Conservation (phyloP, 768 basidiomycete genomes). For the Mycena metata region DNA sequence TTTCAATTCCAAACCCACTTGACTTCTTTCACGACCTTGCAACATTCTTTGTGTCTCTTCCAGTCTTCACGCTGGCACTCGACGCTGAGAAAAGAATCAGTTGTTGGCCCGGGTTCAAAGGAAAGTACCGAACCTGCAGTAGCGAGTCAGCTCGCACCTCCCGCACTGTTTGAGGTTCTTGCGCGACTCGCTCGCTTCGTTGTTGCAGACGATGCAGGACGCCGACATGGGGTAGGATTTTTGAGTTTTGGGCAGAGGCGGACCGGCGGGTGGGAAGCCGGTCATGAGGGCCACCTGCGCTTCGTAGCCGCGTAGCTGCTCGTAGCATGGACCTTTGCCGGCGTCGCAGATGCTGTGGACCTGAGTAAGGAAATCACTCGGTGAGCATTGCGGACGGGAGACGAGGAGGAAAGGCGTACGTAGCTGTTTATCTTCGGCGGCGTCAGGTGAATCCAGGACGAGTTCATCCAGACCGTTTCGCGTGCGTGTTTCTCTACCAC, state of each 20-base stretch:
- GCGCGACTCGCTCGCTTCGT: slow-evolving; percentile 2
- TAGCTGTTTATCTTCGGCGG: slow-evolving; percentile 16
- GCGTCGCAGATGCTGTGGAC: slow-evolving; percentile 31
- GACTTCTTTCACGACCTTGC: slow-evolving; percentile 32
- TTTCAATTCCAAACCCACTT: slow-evolving; percentile 27
- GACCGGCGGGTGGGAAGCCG: neutral
- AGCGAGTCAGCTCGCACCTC: slow-evolving; percentile 27
- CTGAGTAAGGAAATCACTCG: slow-evolving; percentile 1
- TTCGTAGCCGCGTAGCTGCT: neutral
- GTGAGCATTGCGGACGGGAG: neutral
- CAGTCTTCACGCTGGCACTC: slow-evolving; percentile 29
- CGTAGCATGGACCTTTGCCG: slow-evolving; percentile 7
- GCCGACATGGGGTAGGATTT: slow-evolving; percentile 18
- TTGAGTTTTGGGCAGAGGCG: neutral
- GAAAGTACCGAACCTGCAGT: slow-evolving; percentile 23
- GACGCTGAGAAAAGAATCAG: slow-evolving; percentile 4
- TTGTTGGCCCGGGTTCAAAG: neutral
- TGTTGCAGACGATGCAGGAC: slow-evolving; percentile 26
- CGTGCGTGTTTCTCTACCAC: slow-evolving; percentile 17
- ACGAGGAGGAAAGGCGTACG: slow-evolving; percentile 11
- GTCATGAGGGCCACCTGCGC: neutral
- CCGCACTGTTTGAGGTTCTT: slow-evolving; percentile 25
- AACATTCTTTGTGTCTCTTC: slow-evolving; percentile 28
- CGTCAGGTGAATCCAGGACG: slow-evolving; percentile 11
- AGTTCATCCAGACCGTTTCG: slow-evolving; percentile 20